These are phyloP conservation scores for Breviolum minutum DNA, from an alignment of 73 alveolate genomes.

Conservation along the genomic window DNA sequence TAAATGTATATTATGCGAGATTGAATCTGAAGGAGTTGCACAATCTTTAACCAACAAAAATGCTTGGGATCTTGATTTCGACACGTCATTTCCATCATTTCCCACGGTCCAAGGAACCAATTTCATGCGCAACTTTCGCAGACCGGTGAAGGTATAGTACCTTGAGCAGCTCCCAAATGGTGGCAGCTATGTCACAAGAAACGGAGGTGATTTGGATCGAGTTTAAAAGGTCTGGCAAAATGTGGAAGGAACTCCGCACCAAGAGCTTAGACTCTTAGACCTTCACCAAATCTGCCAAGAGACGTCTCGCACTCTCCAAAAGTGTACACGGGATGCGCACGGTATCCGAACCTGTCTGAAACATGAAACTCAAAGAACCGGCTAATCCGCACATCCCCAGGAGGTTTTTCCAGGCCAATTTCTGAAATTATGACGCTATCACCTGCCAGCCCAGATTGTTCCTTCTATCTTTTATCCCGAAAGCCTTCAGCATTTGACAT, in stretches of 20 bases:
- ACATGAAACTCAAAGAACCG: not conserved
- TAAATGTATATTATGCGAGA: no score
- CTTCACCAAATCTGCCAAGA: not conserved
- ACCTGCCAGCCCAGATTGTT: not conserved
- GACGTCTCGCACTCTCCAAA: conserved; percentile 84
- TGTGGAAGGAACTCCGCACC: no score
- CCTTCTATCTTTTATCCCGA: not conserved
- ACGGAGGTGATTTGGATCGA: no score
- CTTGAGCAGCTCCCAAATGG: not conserved
- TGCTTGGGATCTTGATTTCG: not conserved
- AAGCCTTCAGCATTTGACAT: no score
- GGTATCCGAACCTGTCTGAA: conserved; percentile 66
- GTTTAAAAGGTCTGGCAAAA: no score
- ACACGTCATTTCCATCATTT: not conserved
- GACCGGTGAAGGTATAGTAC: conserved; percentile 59
- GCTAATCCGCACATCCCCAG: not conserved
- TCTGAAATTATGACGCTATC: not conserved
- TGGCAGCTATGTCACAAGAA: no score
- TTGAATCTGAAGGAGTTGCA: no score
- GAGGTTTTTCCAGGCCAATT: not conserved
- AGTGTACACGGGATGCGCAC: conserved; percentile 84
- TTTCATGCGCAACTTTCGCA: conserved; percentile 49
- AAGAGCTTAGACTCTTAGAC: no score
- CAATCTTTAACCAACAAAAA: not conserved
- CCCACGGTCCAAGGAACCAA: not conserved